Evolutionary conservation across 1,284 basidiomycete genomes (phyloP).

Genomic region (Sporisorium scitamineum): DNA sequence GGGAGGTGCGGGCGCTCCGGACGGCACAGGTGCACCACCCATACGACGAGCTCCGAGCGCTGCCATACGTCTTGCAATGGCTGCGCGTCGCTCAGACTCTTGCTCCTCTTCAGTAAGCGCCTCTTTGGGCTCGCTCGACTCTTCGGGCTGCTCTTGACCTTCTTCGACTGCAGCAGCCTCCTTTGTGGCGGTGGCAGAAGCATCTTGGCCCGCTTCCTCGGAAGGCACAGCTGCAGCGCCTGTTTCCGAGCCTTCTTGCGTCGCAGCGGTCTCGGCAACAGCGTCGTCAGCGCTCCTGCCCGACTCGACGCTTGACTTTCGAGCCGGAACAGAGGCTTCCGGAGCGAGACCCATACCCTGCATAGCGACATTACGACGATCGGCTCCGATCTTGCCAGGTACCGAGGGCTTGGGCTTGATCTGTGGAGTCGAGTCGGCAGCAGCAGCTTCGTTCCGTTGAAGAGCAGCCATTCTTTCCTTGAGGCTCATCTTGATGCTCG

Average conservation of each 20-base stretch:
- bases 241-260: background rate
- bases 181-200: slow-evolving; percentile 1
- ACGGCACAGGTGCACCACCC: slow-evolving; percentile 47
- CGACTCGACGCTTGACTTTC: slow-evolving; percentile 27
- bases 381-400: slow-evolving; percentile 49
- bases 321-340: slow-evolving; percentile 12
- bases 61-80: slow-evolving; percentile 65
- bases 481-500: slow-evolving; percentile 67
- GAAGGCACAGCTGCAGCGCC: background rate
- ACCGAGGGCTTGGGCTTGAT: slow-evolving; percentile 40
- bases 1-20: slow-evolving; percentile 40
- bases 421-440: slow-evolving; percentile 36
- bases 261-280: background rate
- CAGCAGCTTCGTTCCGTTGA: slow-evolving; percentile 56
- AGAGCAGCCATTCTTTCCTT: slow-evolving; percentile 69
- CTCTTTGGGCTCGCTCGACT: slow-evolving; percentile 29
- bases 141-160: slow-evolving; percentile 9
- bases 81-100: slow-evolving; percentile 57
- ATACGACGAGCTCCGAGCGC: slow-evolving; percentile 63
- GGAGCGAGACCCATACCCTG: slow-evolving; percentile 54
- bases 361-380: slow-evolving; percentile 47
- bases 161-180: slow-evolving; percentile 12
- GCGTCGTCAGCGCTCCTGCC: slow-evolving; percentile 4
- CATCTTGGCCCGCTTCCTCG: slow-evolving; percentile 2
- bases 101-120: slow-evolving; percentile 52